Base-by-base conservation (phyloP, 768 basidiomycete species). In the Mycena rosella region DNA sequence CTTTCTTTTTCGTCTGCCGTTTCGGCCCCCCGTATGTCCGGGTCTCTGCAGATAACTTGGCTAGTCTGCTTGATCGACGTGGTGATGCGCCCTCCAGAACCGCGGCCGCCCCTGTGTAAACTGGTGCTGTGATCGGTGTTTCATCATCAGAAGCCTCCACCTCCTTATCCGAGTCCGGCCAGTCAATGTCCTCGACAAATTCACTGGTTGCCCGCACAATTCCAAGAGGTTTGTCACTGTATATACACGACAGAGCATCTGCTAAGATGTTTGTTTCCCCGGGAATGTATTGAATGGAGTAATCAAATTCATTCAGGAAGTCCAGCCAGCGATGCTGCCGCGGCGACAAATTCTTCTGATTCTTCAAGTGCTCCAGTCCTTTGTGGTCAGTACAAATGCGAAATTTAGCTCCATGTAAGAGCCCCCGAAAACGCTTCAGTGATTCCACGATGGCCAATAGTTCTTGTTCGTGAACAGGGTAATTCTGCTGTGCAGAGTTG, bases 291-390 rank as follows among this genome's bases (percentile, higher is more conserved):
- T 60, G 18, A 2, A 80, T 71, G 0, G 57, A 40, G 44, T 74
- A 80, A 32, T 78, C 70, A 59, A 75, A 79, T 29, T 77, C 72
- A 34, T 58, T 56, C 13, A 79, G 44, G 1, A 76, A 75, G 26
- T 83, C 81, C 0, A 80, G 27, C 84, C 84, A 85, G 0, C 78
- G 69, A 0, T 76, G 78, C 36, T 84, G 83, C 1, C 80, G 60
- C 0, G 74, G 74, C 0, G 81, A 81, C 14, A 84, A 30, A 6
- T 81, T 70, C 18, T 70, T 73, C 61, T 85, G 83, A 0, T 55
- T 69, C 20, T 75, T 38, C 0, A 85, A 26, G 24, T 78, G 67
- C 0, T 69, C 70, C 1, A 84, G 49, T 0, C 71, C 73, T 30
- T 74, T 74, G 45, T 79, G 78, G 27, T 84, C 81, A 0, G 79